Evolutionary conservation across 768 basidiomycete genomes (phyloP).

Genomic region (Neoboletus subvelutipes): DNA sequence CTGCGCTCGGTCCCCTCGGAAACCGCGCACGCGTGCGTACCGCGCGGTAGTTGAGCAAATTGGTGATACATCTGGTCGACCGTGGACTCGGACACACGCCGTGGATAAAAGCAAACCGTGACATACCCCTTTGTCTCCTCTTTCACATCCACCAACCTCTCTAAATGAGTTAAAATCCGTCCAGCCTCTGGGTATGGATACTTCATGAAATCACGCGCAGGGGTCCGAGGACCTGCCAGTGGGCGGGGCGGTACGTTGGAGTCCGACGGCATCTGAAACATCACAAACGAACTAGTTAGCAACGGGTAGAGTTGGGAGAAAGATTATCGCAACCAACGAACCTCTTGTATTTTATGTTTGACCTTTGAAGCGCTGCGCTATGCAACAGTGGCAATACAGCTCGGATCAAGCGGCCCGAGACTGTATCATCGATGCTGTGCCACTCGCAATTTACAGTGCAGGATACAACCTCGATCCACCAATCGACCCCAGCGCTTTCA

Average conservation of each 20-base stretch:
- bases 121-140: constrained; percentile 26
- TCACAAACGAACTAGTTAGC: neutral
- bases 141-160: constrained; percentile 8
- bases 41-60: constrained; percentile 28
- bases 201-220: constrained; percentile 13
- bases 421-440: no score
- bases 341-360: neutral
- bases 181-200: constrained; percentile 19
- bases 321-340: neutral
- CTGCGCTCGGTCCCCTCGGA: constrained; percentile 63
- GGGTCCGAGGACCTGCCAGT: neutral
- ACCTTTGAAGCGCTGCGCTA: neutral
- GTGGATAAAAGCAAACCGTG: no score
- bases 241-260: constrained; percentile 1
- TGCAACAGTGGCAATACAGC: neutral
- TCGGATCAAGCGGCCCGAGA: neutral
- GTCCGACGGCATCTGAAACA: constrained; percentile 15
- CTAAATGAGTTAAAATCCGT: constrained; percentile 9
- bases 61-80: constrained; percentile 31
- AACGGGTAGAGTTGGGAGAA: neutral
- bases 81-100: no score
- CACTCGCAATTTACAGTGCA: no score
- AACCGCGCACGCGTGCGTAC: constrained; percentile 35
- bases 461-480: no score
- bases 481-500: no score